Evolutionary conservation across 1,284 basidiomycete species (phyloP).

Genomic region (Moesziomyces globuligerus): DNA sequence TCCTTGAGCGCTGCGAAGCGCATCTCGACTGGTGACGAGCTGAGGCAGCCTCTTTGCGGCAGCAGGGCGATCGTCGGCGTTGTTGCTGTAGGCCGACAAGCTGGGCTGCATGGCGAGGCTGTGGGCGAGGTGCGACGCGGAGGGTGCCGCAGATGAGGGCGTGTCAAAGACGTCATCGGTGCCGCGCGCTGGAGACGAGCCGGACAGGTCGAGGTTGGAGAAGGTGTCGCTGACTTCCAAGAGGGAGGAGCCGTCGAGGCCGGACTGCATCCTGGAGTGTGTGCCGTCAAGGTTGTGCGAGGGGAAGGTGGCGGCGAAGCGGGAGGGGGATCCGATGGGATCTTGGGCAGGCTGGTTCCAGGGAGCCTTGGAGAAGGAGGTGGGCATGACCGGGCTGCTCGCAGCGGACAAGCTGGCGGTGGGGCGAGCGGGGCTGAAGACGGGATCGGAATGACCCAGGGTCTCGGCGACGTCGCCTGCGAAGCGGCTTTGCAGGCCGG

Average conservation of each 20-base stretch:
- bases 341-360: constrained; percentile 37
- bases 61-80: constrained; percentile 9
- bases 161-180: constrained; percentile 15
- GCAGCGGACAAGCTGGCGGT: constrained; percentile 32
- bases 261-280: constrained; percentile 15
- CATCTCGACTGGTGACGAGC: constrained; percentile 58
- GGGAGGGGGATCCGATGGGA: constrained; percentile 45
- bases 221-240: constrained; percentile 24
- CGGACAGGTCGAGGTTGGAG: constrained; percentile 38
- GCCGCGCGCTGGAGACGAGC: constrained; percentile 23
- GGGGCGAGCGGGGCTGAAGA: constrained; percentile 35
- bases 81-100: constrained; percentile 10
- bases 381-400: constrained; percentile 32
- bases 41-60: constrained; percentile 44
- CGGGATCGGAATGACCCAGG: constrained; percentile 10
- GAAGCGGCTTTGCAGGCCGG: constrained; percentile 15
- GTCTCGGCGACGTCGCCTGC: constrained; percentile 7
- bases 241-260: constrained; percentile 18
- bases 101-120: constrained; percentile 13
- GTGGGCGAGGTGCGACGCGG: neutral
- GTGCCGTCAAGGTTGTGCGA: constrained; percentile 26
- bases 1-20: constrained; percentile 35
- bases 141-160: constrained; percentile 6
- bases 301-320: constrained; percentile 39
- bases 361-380: constrained; percentile 32